A percentile compares a stretch with the other conserved stretches of the same genome.
These are phyloP conservation scores for Diplodia mutila DNA, from an alignment of 2,329 filamentous ascomycete genomes.

Conservation along the genomic window DNA sequence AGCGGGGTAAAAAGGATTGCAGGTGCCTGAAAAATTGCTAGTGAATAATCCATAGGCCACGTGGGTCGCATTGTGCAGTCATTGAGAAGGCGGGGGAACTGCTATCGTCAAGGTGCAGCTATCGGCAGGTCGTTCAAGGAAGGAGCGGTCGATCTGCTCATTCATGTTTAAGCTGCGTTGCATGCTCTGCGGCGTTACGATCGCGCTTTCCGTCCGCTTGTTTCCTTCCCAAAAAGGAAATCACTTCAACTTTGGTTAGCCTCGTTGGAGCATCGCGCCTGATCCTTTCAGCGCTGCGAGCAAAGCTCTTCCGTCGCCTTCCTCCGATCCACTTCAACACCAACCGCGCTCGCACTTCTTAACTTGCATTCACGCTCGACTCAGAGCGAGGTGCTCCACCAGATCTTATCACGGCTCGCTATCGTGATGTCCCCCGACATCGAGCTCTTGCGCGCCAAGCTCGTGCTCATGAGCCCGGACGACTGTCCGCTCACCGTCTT, in stretches of 20 bases:
- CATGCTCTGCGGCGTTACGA: background rate
- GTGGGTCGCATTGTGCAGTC: background rate
- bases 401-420: no score
- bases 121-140: background rate
- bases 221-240: background rate
- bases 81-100: background rate
- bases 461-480: conserved; percentile 2
- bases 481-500: conserved; percentile 66
- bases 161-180: background rate
- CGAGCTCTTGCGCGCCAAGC: conserved; percentile 18
- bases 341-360: background rate
- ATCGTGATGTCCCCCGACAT: background rate
- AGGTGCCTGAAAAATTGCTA: background rate
- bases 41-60: background rate
- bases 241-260: background rate
- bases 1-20: background rate
- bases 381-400: background rate
- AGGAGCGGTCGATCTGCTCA: background rate
- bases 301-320: background rate
- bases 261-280: background rate
- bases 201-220: background rate
- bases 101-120: background rate
- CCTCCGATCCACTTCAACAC: background rate
- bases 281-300: background rate
- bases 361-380: background rate